phyloP scores from a whole-genome alignment of 2,329 filamentous ascomycete species.

The Colletotrichum lupini region DNA sequence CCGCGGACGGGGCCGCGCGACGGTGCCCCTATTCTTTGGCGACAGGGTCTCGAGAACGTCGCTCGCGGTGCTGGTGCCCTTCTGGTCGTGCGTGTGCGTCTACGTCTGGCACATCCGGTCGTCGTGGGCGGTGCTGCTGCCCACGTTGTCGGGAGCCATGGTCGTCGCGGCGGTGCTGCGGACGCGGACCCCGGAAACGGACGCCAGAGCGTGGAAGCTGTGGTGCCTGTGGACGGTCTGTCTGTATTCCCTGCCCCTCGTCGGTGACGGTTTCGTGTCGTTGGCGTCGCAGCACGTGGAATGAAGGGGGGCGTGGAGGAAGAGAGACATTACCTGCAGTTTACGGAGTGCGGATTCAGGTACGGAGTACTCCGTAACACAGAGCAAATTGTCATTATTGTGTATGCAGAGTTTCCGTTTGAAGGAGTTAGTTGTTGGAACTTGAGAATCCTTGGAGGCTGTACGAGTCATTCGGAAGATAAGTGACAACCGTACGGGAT shows the following conservation, averaged over 20 bases:
- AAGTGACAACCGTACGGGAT: neutral
- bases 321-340: neutral
- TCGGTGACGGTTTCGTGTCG: constrained; percentile 33
- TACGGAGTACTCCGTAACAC: no score
- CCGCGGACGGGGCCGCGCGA: constrained; percentile 39
- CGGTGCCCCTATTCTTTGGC: constrained; percentile 42
- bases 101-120: constrained; percentile 21
- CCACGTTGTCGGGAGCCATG: constrained; percentile 20
- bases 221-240: constrained; percentile 34
- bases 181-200: constrained; percentile 26
- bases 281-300: constrained; percentile 16
- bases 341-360: no score
- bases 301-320: neutral
- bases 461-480: constrained; percentile 22
- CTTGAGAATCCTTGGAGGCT: neutral
- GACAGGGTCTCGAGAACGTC: constrained; percentile 34
- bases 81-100: constrained; percentile 20
- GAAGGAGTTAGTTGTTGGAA: neutral
- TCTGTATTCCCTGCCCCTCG: constrained; percentile 27
- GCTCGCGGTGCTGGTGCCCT: constrained; percentile 19
- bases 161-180: constrained; percentile 22
- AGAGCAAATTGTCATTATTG: neutral
- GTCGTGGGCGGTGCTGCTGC: constrained; percentile 2
- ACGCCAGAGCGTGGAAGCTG: constrained; percentile 26
- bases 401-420: neutral